A percentile compares a stretch with the other conserved stretches of the same genome.
Evolutionary conservation across 2,329 filamentous ascomycete species (phyloP).

Genomic region (Mycogone perniciosa): DNA sequence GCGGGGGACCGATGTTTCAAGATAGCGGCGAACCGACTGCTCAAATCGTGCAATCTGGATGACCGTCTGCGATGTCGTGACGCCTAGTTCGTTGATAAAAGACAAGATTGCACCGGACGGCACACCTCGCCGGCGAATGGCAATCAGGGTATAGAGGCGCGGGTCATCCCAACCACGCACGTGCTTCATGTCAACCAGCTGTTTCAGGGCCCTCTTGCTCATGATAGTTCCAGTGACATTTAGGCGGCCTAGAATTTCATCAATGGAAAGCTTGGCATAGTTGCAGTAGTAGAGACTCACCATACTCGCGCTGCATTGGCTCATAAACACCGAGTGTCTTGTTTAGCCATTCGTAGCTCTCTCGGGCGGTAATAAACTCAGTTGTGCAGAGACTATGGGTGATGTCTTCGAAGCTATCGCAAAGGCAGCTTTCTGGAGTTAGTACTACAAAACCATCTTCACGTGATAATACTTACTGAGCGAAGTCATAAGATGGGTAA

Average conservation of each 20-base stretch:
- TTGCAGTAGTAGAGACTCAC: constrained; percentile 17
- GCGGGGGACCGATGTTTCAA: constrained; percentile 81
- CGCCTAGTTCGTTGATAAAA: constrained; percentile 86
- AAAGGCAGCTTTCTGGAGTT: constrained; percentile 52
- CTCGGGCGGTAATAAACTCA: constrained; percentile 78
- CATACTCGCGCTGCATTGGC: constrained; percentile 88
- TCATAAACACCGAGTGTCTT: constrained; percentile 75
- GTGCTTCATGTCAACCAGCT: constrained; percentile 68
- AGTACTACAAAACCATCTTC: background rate
- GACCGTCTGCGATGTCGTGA: constrained; percentile 72
- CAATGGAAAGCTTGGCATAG: background rate
- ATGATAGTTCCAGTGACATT: constrained; percentile 81
- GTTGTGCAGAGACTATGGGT: constrained; percentile 91
- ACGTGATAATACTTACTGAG: constrained; percentile 31
- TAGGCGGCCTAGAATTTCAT: constrained; percentile 25
- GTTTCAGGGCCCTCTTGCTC: constrained; percentile 77
- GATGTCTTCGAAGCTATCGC: constrained; percentile 87
- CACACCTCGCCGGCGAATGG: constrained; percentile 74
- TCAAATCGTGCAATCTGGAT: constrained; percentile 83
- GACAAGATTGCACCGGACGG: constrained; percentile 83
- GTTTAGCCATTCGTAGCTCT: constrained; percentile 88
- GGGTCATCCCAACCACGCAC: constrained; percentile 91
- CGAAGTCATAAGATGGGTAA: constrained; percentile 92
- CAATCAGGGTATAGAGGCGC: constrained; percentile 80
- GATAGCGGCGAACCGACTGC: constrained; percentile 74